Conservation (phyloP, 2,329 filamentous ascomycete species). For the Blumeria hordei region DNA sequence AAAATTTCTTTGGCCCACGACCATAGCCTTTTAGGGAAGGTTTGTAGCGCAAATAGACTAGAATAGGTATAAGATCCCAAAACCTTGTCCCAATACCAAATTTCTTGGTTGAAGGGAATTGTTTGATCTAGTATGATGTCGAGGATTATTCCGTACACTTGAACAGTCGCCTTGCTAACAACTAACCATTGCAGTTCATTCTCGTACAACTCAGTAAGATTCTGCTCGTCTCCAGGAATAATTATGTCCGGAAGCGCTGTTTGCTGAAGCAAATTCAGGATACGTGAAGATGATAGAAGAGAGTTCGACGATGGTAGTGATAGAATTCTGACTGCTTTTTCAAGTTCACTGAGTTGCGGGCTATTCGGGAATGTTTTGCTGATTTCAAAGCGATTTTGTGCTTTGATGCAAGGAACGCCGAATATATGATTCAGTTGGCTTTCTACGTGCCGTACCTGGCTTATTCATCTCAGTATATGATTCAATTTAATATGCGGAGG, state of each 20-base stretch:
- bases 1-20: slow-evolving; percentile 48
- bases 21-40: slow-evolving; percentile 53
- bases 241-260: slow-evolving; percentile 27
- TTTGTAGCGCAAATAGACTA: slow-evolving; percentile 67
- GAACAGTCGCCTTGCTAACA: slow-evolving; percentile 75
- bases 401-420: slow-evolving; percentile 21
- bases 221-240: slow-evolving; percentile 14
- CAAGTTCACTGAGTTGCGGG: slow-evolving; percentile 33
- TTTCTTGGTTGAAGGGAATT: slow-evolving; percentile 59
- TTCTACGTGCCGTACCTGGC: slow-evolving; percentile 36
- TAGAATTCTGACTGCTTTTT: slow-evolving; percentile 43
- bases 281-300: slow-evolving; percentile 32
- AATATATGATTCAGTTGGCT: slow-evolving; percentile 40
- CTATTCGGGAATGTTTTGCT: slow-evolving; percentile 17
- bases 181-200: slow-evolving; percentile 75
- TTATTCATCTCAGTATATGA: slow-evolving; percentile 4
- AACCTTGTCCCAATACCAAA: slow-evolving; percentile 91
- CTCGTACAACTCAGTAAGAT: slow-evolving; percentile 28
- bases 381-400: slow-evolving; percentile 15
- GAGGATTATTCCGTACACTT: slow-evolving; percentile 63
- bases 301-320: slow-evolving; percentile 43
- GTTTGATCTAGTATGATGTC: slow-evolving; percentile 61
- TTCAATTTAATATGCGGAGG: background rate
- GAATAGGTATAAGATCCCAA: slow-evolving; percentile 56
- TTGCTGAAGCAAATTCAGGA: slow-evolving; percentile 37